Base-by-base conservation (phyloP, 2,329 filamentous ascomycete species). In the Pestalotiopsis sp. region DNA sequence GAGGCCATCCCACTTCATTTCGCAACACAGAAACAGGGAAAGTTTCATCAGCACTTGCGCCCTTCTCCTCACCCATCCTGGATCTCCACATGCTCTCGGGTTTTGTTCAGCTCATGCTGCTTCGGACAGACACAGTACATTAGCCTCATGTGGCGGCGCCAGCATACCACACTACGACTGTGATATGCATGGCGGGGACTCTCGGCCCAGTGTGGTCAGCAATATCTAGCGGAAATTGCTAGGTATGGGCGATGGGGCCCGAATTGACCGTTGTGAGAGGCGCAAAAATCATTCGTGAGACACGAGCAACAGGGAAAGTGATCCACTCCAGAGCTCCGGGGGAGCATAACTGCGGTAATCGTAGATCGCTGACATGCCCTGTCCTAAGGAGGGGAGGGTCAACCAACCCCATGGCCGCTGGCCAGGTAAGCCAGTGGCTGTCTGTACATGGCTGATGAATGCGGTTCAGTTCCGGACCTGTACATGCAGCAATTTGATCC, bases 131-230 rank as follows among this genome's bases (percentile, higher is more conserved):
- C 45, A n/a, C 45, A 52, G 45, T n/a, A 62, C 31, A 27, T 39
- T 62, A 62, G 59, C 59, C 59, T 62, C 59, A 62, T 62, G 59
- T 62, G 59, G 59, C 59, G 59, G 25, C n/a, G 25, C n/a, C 31
- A 20, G 31, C 27, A 62, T 62, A 36, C 27, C 59, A 36, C 38
- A 20, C 59, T 62, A 36, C 27, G 38, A 27, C 27, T 62, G 59
- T 36, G 59, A 52, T 52, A 52, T 52, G 45, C 45, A 52, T 52
- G 14, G 17, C n/a, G 45, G 45, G 20, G 59, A 62, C 25, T n/a
- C 59, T 17, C 23, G 57, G 23, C 27, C 17, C 27, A 59, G 27
- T 59, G 57, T 36, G 57, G 27, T 62, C 59, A 62, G 59, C 59
- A 39, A 20, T 36, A 27, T 39, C 27, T 39, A 59, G n/a, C 25